phyloP scores from a whole-genome alignment of 164 flowering plant species.

The Euptelea pleiosperma region DNA sequence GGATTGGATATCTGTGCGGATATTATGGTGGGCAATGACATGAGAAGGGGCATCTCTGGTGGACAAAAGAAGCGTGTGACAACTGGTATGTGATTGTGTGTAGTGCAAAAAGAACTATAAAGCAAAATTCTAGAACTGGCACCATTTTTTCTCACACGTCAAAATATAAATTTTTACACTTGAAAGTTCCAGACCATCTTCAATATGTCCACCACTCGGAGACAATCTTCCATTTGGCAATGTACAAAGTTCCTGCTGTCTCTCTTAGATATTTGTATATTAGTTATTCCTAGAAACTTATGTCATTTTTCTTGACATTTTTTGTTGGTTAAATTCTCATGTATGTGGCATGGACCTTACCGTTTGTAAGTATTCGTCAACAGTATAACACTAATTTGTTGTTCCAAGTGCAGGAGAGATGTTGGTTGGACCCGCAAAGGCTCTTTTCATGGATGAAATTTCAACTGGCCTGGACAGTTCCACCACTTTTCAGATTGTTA shows the following conservation, averaged over 20 bases:
- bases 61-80: constrained; percentile 59
- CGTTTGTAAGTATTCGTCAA: neutral
- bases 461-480: constrained; percentile 76
- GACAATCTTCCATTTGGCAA: neutral
- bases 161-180: no score
- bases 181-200: no score
- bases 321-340: no score
- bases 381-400: constrained; percentile 1
- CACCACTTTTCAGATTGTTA: constrained; percentile 59
- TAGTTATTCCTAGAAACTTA: no score
- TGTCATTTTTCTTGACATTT: no score
- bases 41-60: constrained; percentile 66
- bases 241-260: neutral
- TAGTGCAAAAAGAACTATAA: neutral
- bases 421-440: constrained; percentile 67
- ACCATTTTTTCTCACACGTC: neutral
- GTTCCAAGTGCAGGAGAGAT: constrained; percentile 47
- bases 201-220: no score
- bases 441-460: constrained; percentile 33
- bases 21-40: constrained; percentile 51
- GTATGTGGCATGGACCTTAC: neutral
- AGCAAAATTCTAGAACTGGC: neutral
- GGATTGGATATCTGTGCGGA: constrained; percentile 55
- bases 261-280: no score
- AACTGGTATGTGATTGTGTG: constrained; percentile 35